Evolutionary conservation across 257 asterid species (phyloP).

Genomic region (Solanum peruvianum): DNA sequence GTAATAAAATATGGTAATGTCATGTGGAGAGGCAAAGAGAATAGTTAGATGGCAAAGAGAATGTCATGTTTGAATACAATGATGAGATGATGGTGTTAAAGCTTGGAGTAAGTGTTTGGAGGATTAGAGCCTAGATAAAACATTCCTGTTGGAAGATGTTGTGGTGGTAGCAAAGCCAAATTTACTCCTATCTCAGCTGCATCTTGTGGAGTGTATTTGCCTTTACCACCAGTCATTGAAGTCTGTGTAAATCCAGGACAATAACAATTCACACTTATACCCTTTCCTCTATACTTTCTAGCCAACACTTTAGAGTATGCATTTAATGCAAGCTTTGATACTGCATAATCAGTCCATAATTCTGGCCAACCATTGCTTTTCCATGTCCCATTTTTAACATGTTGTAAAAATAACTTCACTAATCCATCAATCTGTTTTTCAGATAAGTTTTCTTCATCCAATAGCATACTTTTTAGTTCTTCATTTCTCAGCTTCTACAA

Average conservation of each 20-base stretch:
- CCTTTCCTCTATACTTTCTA: slow-evolving; percentile 15
- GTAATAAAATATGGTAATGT: too few relatives aligned
- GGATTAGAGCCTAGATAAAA: slow-evolving; percentile 19
- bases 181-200: slow-evolving; percentile 34
- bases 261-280: slow-evolving; percentile 49
- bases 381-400: slow-evolving; percentile 50
- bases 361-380: slow-evolving; percentile 61
- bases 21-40: background rate
- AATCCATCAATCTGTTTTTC: slow-evolving; percentile 36
- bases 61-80: background rate
- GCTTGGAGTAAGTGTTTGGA: slow-evolving; percentile 20
- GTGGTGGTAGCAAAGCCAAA: slow-evolving; percentile 32
- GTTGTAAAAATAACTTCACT: slow-evolving; percentile 31
- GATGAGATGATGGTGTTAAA: slow-evolving; percentile 7
- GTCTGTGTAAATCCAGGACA: slow-evolving; percentile 82
- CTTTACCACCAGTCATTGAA: slow-evolving; percentile 66
- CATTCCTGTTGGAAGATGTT: slow-evolving; percentile 42
- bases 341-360: slow-evolving; percentile 75
- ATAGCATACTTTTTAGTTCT: slow-evolving; percentile 22
- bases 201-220: slow-evolving; percentile 33
- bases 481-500: slow-evolving; percentile 56
- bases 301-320: slow-evolving; percentile 54
- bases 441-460: slow-evolving; percentile 36
- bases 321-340: slow-evolving; percentile 63
- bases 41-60: background rate